Percentiles rank a stretch among this genome's conserved stretches.
Conservation (phyloP, 2,329 filamentous ascomycete genomes). For the Colletotrichum tropicale region DNA sequence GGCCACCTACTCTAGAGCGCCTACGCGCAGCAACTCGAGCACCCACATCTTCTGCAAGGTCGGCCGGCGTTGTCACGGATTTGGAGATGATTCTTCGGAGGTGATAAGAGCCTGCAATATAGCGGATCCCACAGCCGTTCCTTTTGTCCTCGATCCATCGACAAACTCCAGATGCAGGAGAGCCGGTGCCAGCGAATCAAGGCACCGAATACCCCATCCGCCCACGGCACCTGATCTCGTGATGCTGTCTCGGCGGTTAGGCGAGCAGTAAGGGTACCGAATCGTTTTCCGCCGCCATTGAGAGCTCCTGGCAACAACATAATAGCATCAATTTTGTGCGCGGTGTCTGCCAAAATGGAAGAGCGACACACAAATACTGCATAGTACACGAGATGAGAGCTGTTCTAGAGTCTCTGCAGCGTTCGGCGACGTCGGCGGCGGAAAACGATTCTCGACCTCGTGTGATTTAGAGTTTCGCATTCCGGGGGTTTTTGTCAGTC, state of each 20-base stretch:
- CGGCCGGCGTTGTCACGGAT: neutral
- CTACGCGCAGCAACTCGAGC: neutral
- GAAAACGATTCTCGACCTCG: neutral
- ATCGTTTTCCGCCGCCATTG: neutral
- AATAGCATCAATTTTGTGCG: neutral
- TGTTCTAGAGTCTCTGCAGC: neutral
- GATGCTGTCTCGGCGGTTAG: slow-evolving; percentile 14
- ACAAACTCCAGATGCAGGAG: neutral
- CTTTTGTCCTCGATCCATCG: neutral
- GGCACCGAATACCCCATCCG: neutral
- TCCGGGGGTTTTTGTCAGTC: neutral
- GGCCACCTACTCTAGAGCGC: neutral
- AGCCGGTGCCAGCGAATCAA: neutral
- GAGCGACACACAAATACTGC: neutral
- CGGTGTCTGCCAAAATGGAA: neutral
- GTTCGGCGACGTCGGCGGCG: neutral
- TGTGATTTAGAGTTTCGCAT: slow-evolving; percentile 10
- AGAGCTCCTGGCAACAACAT: neutral
- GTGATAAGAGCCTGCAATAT: neutral
- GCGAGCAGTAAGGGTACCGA: neutral
- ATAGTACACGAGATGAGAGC: neutral
- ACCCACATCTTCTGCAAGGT: neutral
- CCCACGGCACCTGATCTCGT: slow-evolving; percentile 2
- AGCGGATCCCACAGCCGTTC: neutral
- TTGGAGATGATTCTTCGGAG: neutral